Percentiles rank a stretch among this genome's conserved stretches.
Conservation (phyloP, 108 stramenopile species). For the Parmales sp. region DNA sequence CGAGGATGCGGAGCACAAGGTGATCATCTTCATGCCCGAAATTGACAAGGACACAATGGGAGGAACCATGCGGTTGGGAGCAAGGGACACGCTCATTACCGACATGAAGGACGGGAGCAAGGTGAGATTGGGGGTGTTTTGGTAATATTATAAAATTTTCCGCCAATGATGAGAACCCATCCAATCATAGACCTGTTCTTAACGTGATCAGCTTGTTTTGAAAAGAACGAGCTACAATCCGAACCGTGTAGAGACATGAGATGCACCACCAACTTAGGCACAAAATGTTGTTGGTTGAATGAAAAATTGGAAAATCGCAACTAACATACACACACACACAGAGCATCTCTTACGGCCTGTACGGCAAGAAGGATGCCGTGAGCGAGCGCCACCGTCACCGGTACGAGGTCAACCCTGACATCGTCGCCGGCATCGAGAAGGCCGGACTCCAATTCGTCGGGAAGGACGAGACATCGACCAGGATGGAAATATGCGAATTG, state of each 20-base stretch:
- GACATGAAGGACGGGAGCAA: constrained; percentile 33
- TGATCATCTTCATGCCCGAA: constrained; percentile 99
- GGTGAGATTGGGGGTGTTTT: background rate
- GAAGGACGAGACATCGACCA: constrained; percentile 73
- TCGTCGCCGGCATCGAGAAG: constrained; percentile 70
- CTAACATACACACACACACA: background rate
- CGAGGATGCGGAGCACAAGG: constrained; percentile 55
- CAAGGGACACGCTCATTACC: constrained; percentile 72
- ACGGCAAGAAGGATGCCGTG: constrained; percentile 55
- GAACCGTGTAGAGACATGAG: too few relatives aligned
- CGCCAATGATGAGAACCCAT: too few relatives aligned
- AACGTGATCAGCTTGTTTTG: too few relatives aligned
- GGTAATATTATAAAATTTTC: background rate
- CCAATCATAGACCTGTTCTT: too few relatives aligned
- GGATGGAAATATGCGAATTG: constrained; percentile 98
- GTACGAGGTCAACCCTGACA: constrained; percentile 97
- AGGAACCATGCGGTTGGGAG: constrained; percentile 97
- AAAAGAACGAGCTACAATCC: too few relatives aligned
- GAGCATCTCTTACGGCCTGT: constrained; percentile 45
- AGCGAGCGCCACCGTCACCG: constrained; percentile 95
- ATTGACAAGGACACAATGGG: constrained; percentile 92
- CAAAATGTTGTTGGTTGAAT: too few relatives aligned
- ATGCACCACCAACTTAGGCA: too few relatives aligned
- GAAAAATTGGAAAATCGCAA: too few relatives aligned
- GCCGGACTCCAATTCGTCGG: constrained; percentile 91